Base-by-base conservation (phyloP, 2,329 filamentous ascomycete species). In the Helicocarpus griseus region DNA sequence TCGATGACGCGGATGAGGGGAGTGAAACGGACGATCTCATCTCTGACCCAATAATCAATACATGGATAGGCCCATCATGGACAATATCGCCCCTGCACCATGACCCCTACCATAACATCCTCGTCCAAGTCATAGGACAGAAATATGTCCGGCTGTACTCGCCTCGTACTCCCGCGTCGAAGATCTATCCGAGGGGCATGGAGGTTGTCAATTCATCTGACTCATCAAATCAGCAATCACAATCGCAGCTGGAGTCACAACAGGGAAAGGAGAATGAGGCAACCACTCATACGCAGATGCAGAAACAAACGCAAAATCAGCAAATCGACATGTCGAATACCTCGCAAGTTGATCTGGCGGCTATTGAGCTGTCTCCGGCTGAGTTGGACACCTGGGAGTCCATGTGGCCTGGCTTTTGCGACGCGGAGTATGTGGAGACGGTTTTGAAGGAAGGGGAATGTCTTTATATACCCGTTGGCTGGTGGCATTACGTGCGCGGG, bases 401-500 rank as follows among this genome's bases (percentile, higher is more conserved):
- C 14, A 59, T 66, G 8, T 82, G 74, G 66, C 76, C 78, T 1
- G 65, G 69, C 0, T 87, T 94, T 57, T 66, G 66, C 46, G 66
- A 75, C 0, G 75, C 86, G 1, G 72, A 78, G 50, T 91, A 85
- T 63, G 70, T 86, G 31, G 93, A 98, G 62, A 83, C 71, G 1
- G 77, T 97, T 1, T 70, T 98, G 5, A 80, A 78, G 28, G 85
- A 86, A 0, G 93, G 91, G 0, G 89, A 98, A 49, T 86, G 83
- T 57, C 65, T 98, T 49, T 93, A 95, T 65, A 87, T 98, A 49
- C 93, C 93, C 0, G 77, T 88, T 4, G 93, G 91, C 0, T 98
- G 93, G 91, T 98, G 93, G 93, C 93, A 98, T 73, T 97, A 96
- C 68, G 87, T 97, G 3, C 77, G 87, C 54, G 89, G 89, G 47